Base-by-base conservation (phyloP, 2,329 filamentous ascomycete species). In the Hirsutella minnesotensis region DNA sequence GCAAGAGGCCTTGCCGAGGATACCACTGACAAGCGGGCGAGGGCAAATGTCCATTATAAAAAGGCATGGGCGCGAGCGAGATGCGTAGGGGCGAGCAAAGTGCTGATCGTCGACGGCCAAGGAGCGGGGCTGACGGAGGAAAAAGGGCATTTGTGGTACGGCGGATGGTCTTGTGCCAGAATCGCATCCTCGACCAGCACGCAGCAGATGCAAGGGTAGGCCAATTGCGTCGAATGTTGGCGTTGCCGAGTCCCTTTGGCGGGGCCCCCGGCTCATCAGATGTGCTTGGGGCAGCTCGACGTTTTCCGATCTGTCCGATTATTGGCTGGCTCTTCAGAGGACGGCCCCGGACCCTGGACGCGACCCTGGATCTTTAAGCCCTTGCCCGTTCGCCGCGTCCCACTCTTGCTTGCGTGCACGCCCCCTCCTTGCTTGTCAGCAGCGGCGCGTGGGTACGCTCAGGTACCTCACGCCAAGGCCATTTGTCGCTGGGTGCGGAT, bases 261-360 rank as follows among this genome's bases (percentile, higher is more conserved):
- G 45, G 41, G 33, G 27, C 44, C 38, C 29, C 31, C 21, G 31
- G 12, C 31, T n/a, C 20, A 8, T 19, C 34, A 27, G 42, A 47
- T 37, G 47, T 27, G 24, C 24, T 27, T 27, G 24, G 24, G 24
- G 24, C 24, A 27, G 45, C 40, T 29, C 16, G 31, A 31, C 35
- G 35, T 45, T 51, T 41, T 39, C 51, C 58, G 55, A 62, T 62
- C 58, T 53, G 38, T 29, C 54, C 59, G 59, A 64, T 63, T 51
- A 64, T 62, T 63, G 61, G 60, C 40, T 42, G 47, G 42, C 42
- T 38, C n/a, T 30, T 12, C 38, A 39, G 44, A 27, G 39, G 41
- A 38, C 43, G 40, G 43, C 38, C 50, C 49, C 48, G 44, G 51
- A 50, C 49, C 51, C 47, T 49, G 50, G 47, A 47, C 49, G 48